Base-by-base conservation (phyloP, 2,329 filamentous ascomycete species). In the Neonectria ditissima region DNA sequence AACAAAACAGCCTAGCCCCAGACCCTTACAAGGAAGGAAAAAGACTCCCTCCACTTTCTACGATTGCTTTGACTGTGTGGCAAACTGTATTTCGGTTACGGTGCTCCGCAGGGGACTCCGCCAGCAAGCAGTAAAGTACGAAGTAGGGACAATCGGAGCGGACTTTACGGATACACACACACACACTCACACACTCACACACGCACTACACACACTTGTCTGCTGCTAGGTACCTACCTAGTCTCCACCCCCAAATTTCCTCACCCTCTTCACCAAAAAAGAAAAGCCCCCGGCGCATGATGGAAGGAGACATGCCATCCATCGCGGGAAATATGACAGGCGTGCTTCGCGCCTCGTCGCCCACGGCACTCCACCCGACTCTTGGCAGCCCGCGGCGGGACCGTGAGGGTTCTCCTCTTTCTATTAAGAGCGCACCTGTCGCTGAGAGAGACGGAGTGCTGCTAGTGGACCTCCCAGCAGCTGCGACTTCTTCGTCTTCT, bases 291-390 rank as follows among this genome's bases (percentile, higher is more conserved):
- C 39, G 30, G 52, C 41, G 50, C 34, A 37, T 37, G 34, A 37
- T 37, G 34, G 34, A 37, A 37, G 34, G n/a, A 37, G 34, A 14
- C 34, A 37, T 47, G 18, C 24, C 51, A 34, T 51, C 48, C 62
- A 52, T 48, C 26, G 50, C 62, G 62, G 63, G 63, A 71, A 71
- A 67, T 41, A 73, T 73, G 71, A 70, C 71, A 73, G 71, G 68
- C 65, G 56, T 71, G 30, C 64, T 69, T 50, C 50, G 44, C 63
- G 59, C 82, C 65, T 75, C 76, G 47, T 84, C 83, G 68, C 82
- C 84, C 62, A 79, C 80, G 59, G 79, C 82, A 68, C 80, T 86
- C 78, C 84, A 87, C 80, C 82, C 83, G 73, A 79, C 78, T 67
- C 80, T 86, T 75, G 81, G 79, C 75, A 78, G 77, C 66, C 71